Percentiles rank a stretch among this genome's conserved stretches.
Conservation (phyloP, 805 yeast genomes). For the Cyberlindnera euphorbiae region DNA sequence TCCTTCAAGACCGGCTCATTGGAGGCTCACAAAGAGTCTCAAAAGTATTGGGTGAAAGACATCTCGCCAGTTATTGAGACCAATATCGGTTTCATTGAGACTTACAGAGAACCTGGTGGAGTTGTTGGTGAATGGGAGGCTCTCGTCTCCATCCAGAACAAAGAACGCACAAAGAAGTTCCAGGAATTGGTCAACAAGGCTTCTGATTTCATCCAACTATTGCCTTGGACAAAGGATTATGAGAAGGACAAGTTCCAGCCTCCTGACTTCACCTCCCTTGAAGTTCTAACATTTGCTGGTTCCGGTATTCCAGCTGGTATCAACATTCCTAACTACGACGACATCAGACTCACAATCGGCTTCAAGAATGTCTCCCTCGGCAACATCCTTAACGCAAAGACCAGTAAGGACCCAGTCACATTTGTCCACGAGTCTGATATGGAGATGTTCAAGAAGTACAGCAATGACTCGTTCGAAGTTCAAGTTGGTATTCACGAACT, state of each 20-base stretch:
- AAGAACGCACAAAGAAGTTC: slow-evolving; percentile 79
- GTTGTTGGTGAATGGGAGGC: slow-evolving; percentile 95
- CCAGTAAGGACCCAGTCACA: slow-evolving; percentile 63
- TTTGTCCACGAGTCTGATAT: slow-evolving; percentile 53
- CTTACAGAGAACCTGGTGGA: slow-evolving; percentile 89
- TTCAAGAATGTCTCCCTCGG: slow-evolving; percentile 90
- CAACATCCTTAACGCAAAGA: slow-evolving; percentile 72
- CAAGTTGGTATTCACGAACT: slow-evolving; percentile 93
- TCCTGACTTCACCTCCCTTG: slow-evolving; percentile 89
- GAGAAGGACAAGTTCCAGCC: slow-evolving; percentile 87
- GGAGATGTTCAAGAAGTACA: slow-evolving; percentile 60
- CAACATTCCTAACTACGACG: slow-evolving; percentile 90
- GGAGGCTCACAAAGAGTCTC: slow-evolving; percentile 81
- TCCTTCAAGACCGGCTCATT: slow-evolving; percentile 79
- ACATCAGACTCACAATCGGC: slow-evolving; percentile 76
- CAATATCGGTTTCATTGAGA: slow-evolving; percentile 87
- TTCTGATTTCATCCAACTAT: slow-evolving; percentile 50
- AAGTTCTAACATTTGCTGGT: slow-evolving; percentile 84
- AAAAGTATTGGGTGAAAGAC: slow-evolving; percentile 84
- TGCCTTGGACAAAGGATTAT: slow-evolving; percentile 74
- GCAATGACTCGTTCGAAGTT: slow-evolving; percentile 82
- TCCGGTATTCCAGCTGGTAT: slow-evolving; percentile 92
- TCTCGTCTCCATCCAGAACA: slow-evolving; percentile 83
- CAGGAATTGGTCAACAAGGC: slow-evolving; percentile 66
- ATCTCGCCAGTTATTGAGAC: slow-evolving; percentile 73